Conservation (phyloP, 2,329 filamentous ascomycete genomes). For the Thermoascus crustaceus region DNA sequence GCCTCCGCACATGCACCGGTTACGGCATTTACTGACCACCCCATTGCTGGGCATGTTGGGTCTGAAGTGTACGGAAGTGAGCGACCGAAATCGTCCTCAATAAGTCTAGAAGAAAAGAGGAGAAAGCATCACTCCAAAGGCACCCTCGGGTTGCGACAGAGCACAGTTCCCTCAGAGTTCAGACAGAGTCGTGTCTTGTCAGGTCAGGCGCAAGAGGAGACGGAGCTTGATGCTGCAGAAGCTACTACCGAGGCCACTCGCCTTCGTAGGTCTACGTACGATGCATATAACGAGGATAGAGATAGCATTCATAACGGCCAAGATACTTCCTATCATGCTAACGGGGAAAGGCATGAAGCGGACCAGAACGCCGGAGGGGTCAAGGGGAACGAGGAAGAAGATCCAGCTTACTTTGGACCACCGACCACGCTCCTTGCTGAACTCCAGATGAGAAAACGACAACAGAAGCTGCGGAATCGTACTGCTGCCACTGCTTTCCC, state of each 20-base stretch:
- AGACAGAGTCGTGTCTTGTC: constrained; percentile 8
- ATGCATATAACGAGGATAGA: constrained; percentile 8
- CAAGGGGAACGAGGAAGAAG: constrained; percentile 38
- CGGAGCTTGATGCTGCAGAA: constrained; percentile 15
- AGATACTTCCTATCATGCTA: constrained; percentile 9
- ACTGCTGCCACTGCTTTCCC: constrained; percentile 56
- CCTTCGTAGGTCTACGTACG: constrained; percentile 8
- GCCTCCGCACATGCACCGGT: constrained; percentile 83
- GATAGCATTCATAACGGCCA: constrained; percentile 14
- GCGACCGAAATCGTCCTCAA: constrained; percentile 20
- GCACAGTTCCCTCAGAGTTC: constrained; percentile 12
- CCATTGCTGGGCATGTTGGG: constrained; percentile 68
- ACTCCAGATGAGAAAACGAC: constrained; percentile 80
- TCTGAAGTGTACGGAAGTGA: constrained; percentile 62
- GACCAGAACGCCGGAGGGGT: constrained; percentile 41
- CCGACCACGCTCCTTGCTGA: constrained; percentile 91
- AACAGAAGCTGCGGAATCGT: constrained; percentile 71
- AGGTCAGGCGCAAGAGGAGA: constrained; percentile 8
- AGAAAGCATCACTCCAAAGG: constrained; percentile 24
- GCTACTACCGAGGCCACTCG: constrained; percentile 14
- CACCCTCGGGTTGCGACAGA: constrained; percentile 17
- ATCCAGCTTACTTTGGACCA: constrained; percentile 51
- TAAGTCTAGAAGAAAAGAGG: constrained; percentile 17
- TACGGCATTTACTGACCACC: constrained; percentile 83
- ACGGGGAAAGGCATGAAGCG: constrained; percentile 20